Conservation (phyloP, 2,329 filamentous ascomycete species). For the Alternaria atra region DNA sequence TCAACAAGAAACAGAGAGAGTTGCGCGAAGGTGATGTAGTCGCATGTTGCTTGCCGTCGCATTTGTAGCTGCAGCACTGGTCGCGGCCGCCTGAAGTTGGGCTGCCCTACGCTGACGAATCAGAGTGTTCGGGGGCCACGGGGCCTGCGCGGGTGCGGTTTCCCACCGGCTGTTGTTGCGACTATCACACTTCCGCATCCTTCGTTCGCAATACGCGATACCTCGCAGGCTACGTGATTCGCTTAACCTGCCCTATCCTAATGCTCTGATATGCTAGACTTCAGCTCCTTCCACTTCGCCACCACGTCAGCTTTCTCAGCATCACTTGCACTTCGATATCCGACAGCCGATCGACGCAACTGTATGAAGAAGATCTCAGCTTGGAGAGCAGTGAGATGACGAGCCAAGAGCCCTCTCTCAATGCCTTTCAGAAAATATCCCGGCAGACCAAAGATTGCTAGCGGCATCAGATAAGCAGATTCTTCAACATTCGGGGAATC, state of each 20-base stretch:
- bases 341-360: conserved; percentile 13
- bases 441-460: conserved; percentile 19
- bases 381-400: conserved; percentile 21
- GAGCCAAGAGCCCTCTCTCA: conserved; percentile 12
- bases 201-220: too few species aligned
- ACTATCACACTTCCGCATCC: too few species aligned
- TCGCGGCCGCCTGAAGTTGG: neutral
- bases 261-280: neutral
- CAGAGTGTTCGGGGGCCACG: neutral
- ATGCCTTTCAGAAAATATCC: conserved; percentile 24
- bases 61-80: neutral
- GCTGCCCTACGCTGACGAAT: neutral
- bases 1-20: too few species aligned
- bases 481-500: too few species aligned
- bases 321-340: neutral
- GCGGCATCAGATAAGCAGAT: neutral
- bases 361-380: conserved; percentile 22
- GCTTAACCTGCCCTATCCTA: neutral
- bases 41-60: too few species aligned
- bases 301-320: neutral
- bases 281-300: neutral
- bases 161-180: too few species aligned
- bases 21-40: too few species aligned
- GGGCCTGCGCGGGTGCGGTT: neutral
- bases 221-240: too few species aligned